Base-by-base conservation (phyloP, 225 moss, liverwort and hornwort species). In the Thuidium tamariscinum region DNA sequence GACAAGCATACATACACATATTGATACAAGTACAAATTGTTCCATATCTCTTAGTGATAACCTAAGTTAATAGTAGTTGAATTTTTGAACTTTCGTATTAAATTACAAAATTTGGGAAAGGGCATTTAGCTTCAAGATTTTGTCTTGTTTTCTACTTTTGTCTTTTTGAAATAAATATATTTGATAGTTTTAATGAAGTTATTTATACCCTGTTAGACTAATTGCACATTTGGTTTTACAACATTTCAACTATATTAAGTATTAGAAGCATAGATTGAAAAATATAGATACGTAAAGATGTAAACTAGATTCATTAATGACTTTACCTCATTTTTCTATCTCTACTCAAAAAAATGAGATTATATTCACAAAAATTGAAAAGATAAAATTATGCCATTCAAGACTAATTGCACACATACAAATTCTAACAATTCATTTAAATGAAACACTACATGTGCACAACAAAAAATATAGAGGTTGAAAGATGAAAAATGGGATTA, bases 181-280 rank as follows among this genome's bases (percentile, higher is more conserved):
- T 27, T 70, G 10, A 70, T 3, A 27, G 16, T 16, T 41, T 69
- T 15, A 15, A 41, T 41, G 5, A 16, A 41, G 2, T 25, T 22
- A 22, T 7, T 15, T 15, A 15, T 16, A 5, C 16, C 4, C 13
- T 26, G 8, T 0, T 16, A 70, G 5, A 70, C 44, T 16, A 44
- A 44, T 27, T 27, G 1, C 5, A 42, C 3, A 12, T 2, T 27
- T 5, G 44, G 2, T 0, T 42, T 0, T 1, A 41, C 16, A 70
- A 42, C 0, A 16, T 42, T 42, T 70, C 2, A 70, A 27, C 5
- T 10, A 16, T 27, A 44, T 42, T 44, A 44, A 42, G 0, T 42
- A 42, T 16, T 27, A 9, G 16, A 70, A 16, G 27, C 2, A 2
- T 9, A 44, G 0, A 70, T 9, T 44, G n/a, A 27, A 70, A 42